A percentile compares a stretch with the other conserved stretches of the same genome.
Conservation (phyloP, 768 basidiomycete genomes). For the Termitomyces titanicus region DNA sequence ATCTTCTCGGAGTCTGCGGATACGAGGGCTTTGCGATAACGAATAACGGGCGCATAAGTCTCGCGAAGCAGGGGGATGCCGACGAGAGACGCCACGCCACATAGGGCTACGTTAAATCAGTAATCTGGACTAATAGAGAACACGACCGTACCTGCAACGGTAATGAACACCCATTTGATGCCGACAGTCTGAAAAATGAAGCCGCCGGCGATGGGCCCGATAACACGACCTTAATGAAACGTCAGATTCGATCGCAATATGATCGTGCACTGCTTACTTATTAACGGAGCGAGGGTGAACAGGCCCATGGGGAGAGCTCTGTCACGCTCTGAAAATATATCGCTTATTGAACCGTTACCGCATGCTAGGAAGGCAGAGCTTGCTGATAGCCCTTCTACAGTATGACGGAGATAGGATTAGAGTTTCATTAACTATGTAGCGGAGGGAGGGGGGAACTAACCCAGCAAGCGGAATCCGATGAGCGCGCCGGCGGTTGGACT, state of each 20-base stretch:
- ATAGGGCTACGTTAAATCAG: constrained; percentile 29
- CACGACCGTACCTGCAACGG: constrained; percentile 34
- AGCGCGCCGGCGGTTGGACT: constrained; percentile 51
- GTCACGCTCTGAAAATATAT: constrained; percentile 56
- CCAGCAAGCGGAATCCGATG: constrained; percentile 62
- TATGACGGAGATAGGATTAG: constrained; percentile 18
- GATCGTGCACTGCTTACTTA: constrained; percentile 37
- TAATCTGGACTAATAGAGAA: too few relatives aligned
- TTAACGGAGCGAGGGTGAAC: constrained; percentile 57
- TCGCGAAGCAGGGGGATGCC: constrained; percentile 63
- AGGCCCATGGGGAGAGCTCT: constrained; percentile 62
- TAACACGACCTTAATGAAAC: not conserved
- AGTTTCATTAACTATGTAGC: not conserved
- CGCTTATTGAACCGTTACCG: constrained; percentile 62
- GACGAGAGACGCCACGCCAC: constrained; percentile 37
- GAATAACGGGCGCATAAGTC: constrained; percentile 72
- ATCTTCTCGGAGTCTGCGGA: not conserved
- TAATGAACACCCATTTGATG: constrained; percentile 55
- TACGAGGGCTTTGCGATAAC: constrained; percentile 17
- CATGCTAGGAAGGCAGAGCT: constrained; percentile 59
- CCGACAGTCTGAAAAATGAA: constrained; percentile 58
- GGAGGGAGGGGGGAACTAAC: constrained; percentile 25
- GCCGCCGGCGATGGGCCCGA: constrained; percentile 60
- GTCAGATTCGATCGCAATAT: too few relatives aligned
- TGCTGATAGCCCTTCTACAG: constrained; percentile 51